Evolutionary conservation across 129 eudicot genomes (phyloP), one percentile per base, ranked within the genome.

Genomic region (Flaveria brownii): DNA sequence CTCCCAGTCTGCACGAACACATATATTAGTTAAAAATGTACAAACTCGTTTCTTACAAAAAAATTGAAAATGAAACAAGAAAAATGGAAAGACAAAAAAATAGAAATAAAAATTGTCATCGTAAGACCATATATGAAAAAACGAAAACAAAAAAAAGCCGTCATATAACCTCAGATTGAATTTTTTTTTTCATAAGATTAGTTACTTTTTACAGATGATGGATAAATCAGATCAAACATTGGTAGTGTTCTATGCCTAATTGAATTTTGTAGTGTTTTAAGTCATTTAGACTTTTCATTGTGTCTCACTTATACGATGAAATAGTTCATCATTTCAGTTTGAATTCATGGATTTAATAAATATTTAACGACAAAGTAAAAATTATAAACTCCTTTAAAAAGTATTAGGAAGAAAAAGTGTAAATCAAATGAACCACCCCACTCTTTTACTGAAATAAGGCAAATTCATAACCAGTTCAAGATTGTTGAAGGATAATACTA

Each of bases 1-100:
- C 70, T 81, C 66, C 87, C 82, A 81, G 96, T 94, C 98, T 94
- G 91, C 84, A 82, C 30, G 70, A 46, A 65, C 17, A 60, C 59
- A 36, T 8, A 49, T 30, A 36, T 36, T 68, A 15, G 74, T 52
- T 26, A 57, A 17, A 52, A 16, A 69, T n/a, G 15, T 54, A 39
- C 26, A 66, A 50, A 77, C 39, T 16, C 13, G 55, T 30, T 65
- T 33, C 11, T 50, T 15, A 33, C n/a, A 3, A 33, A 20, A 47
- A 49, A 51, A 28, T 43, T n/a, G 20, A 18, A 33, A 57, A 11
- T 9, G 6, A 15, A 77, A 43, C 43, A 28, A 43, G 7, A 36
- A 36, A 36, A 5, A 36, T 36, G 41, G 7, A 36, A 36, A 36
- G 41, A 5, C 0, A 36, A 5, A 36, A 36, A 36, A 4, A 33